phyloP scores from a whole-genome alignment of 805 yeast genomes.

The Ogataea trehalophila region DNA sequence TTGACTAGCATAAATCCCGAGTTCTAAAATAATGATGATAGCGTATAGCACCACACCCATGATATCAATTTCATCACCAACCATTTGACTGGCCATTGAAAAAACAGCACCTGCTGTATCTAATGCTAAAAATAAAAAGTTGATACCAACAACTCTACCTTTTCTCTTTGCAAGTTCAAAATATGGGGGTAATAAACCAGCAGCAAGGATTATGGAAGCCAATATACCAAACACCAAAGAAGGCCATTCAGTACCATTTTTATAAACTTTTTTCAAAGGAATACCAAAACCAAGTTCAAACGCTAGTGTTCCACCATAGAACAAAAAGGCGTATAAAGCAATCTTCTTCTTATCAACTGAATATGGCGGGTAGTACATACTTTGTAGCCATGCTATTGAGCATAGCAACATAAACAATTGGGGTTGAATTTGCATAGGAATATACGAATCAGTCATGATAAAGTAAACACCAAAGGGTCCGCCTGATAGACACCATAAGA shows the following conservation, averaged over 20 bases:
- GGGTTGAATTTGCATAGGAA: conserved; percentile 84
- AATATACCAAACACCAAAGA: conserved; percentile 71
- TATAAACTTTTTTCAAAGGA: conserved; percentile 56
- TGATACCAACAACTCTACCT: conserved; percentile 87
- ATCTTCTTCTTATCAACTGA: conserved; percentile 33
- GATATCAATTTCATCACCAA: conserved; percentile 57
- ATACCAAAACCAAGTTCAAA: conserved; percentile 67
- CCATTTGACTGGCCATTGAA: conserved; percentile 54
- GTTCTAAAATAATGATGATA: conserved; percentile 67
- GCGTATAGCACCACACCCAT: conserved; percentile 77
- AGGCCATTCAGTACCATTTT: conserved; percentile 59
- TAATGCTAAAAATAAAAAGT: conserved; percentile 68
- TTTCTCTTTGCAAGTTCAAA: conserved; percentile 72
- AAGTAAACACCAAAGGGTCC: conserved; percentile 87
- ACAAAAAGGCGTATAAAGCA: conserved; percentile 29
- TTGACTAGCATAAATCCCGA: conserved; percentile 74
- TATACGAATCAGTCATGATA: conserved; percentile 59
- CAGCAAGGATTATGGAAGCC: conserved; percentile 69
- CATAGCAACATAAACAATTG: conserved; percentile 73
- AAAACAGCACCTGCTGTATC: conserved; percentile 80
- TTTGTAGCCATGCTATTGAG: conserved; percentile 61
- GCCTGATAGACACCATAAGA: conserved; percentile 76
- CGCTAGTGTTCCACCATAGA: conserved; percentile 46
- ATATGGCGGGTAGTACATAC: conserved; percentile 68
- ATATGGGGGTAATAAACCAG: conserved; percentile 86